These are phyloP conservation scores for Starmerella powellii DNA, from an alignment of 805 yeast species.

Conservation along the genomic window DNA sequence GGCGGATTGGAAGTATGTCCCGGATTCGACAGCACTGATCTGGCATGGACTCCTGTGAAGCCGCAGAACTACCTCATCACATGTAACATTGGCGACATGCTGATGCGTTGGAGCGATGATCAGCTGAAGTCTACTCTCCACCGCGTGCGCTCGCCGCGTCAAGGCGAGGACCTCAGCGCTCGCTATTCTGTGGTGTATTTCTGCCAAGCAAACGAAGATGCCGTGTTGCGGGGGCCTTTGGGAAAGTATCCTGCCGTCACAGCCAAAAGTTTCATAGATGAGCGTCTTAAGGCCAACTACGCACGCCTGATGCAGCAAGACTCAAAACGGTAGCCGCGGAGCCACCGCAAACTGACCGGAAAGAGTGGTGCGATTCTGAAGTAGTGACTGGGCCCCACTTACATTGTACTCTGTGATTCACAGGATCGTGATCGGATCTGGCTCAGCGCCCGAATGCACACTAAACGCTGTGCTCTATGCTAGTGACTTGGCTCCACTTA, in stretches of 20 bases:
- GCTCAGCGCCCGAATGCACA: too few relatives aligned
- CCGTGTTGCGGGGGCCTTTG: constrained; percentile 9
- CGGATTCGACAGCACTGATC: constrained; percentile 8
- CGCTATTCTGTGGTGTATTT: constrained; percentile 16
- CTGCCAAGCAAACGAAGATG: constrained; percentile 16
- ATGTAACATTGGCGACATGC: constrained; percentile 20
- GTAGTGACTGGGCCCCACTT: too few relatives aligned
- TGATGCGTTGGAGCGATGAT: constrained; percentile 18
- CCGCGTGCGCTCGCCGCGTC: constrained; percentile 14
- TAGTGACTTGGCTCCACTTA: too few relatives aligned
- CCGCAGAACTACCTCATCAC: constrained; percentile 13
- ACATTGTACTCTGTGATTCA: too few relatives aligned
- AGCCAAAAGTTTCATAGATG: constrained; percentile 8
- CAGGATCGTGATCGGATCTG: too few relatives aligned
- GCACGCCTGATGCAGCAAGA: background rate
- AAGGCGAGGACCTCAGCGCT: constrained; percentile 8
- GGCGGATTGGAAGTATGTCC: constrained; percentile 19
- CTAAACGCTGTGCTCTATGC: too few relatives aligned
- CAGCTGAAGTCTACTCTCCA: constrained; percentile 15
- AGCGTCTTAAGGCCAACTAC: constrained; percentile 15
- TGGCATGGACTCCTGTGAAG: constrained; percentile 14
- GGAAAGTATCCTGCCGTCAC: constrained; percentile 12
- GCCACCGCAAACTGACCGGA: too few relatives aligned
- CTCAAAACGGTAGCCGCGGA: too few relatives aligned
- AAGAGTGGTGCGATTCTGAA: too few relatives aligned